Percentiles rank a stretch among this genome's conserved stretches.
phyloP scores from a whole-genome alignment of 345 rosid species.

The Pistacia atlantica region DNA sequence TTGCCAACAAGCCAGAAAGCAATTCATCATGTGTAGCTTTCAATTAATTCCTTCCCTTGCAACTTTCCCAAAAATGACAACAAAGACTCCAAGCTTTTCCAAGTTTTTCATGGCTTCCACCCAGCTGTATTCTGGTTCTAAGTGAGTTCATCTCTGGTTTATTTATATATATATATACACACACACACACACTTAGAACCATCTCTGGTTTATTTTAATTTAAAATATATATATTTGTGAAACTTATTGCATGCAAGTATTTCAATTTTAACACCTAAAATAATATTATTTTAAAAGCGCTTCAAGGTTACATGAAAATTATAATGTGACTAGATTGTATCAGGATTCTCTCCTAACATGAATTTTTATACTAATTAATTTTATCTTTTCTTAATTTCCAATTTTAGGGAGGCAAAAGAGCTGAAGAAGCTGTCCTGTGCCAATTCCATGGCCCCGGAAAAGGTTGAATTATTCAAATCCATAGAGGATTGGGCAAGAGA shows the following conservation, averaged over 20 bases:
- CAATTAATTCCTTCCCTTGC: background rate
- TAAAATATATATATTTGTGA: too few relatives aligned
- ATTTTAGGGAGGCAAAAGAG: background rate
- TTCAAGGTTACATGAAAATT: too few relatives aligned
- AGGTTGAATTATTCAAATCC: slow-evolving; percentile 30
- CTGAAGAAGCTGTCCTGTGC: background rate
- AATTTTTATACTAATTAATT: background rate
- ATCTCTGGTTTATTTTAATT: too few relatives aligned
- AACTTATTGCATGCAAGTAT: too few relatives aligned
- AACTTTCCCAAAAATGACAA: background rate
- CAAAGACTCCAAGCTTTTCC: background rate
- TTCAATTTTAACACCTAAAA: too few relatives aligned
- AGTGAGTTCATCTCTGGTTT: background rate
- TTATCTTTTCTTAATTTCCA: background rate
- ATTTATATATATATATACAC: background rate
- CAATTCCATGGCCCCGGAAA: slow-evolving; percentile 27
- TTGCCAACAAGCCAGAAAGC: background rate
- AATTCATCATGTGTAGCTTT: background rate
- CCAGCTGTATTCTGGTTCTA: background rate
- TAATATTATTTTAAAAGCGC: too few relatives aligned
- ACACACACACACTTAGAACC: too few relatives aligned
- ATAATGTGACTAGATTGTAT: too few relatives aligned
- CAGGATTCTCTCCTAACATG: too few relatives aligned
- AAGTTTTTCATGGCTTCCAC: background rate
- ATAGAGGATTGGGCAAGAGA: slow-evolving; percentile 27